Evolutionary conservation across 257 asterid species (phyloP), one percentile per base, ranked within the genome.

Genomic region (Paraleonurus japonicus): DNA sequence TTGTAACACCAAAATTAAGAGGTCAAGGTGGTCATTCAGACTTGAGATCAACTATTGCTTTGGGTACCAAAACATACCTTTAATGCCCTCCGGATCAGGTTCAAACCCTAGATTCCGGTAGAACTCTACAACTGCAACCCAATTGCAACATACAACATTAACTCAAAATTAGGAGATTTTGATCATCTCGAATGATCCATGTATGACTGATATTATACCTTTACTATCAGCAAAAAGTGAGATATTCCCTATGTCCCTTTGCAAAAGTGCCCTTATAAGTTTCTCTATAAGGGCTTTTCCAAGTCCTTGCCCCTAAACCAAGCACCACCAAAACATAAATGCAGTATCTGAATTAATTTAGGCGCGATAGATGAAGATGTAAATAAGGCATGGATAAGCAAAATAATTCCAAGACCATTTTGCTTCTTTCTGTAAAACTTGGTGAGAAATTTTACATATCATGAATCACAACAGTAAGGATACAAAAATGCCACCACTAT

Each of bases 41-140:
- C 45, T 28, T 22, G 70, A 47, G 55, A 59, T 65, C 58, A 69
- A 19, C 80, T 88, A 84, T 71, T 84, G 85, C 83, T 83, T 90
- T 2, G 97, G 97, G 85, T 91, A 86, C 99, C 99, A 95, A 76
- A 95, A 95, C 99, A 95, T 95, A 16, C 99, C 97, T 80, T 95
- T 95, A 53, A 95, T 95, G 72, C 99, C 99, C 84, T 91, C 99
- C 0, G 98, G 99, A 54, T 94, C 99, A 15, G 98, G 78, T 73
- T 89, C 86, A 50, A 95, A 95, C 23, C 96, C 99, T 13, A 95
- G 86, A 78, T 86, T 95, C 70, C 61, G 80, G 60, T 89, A 92
- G 87, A 92, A 95, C 24, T 95, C 99, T 81, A 94, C 92, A 65
- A 94, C 99, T 95, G 92, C 85, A 85, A 58, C 55, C 55, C 74